These are phyloP conservation scores for Brasilioporus rufonigricans DNA, from an alignment of 768 basidiomycete genomes.

Conservation along the genomic window DNA sequence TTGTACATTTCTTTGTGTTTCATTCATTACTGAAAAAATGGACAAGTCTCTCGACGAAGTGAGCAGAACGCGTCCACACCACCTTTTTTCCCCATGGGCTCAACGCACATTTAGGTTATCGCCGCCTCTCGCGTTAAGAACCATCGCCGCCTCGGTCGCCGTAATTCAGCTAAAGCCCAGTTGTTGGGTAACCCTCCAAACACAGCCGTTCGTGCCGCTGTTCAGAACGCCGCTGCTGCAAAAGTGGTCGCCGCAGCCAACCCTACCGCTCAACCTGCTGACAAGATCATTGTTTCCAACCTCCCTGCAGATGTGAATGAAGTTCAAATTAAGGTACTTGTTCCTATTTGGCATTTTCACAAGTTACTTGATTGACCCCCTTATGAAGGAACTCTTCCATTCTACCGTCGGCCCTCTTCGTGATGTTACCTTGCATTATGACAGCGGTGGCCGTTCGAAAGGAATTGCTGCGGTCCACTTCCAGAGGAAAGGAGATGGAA, in stretches of 20 bases:
- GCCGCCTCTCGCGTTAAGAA: conserved; percentile 53
- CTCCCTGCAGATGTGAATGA: conserved; percentile 94
- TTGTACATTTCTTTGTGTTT: neutral
- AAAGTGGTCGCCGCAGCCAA: conserved; percentile 41
- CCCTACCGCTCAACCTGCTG: conserved; percentile 44
- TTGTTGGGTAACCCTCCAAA: conserved; percentile 56
- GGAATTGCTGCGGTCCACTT: conserved; percentile 89
- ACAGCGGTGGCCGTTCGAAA: conserved; percentile 82
- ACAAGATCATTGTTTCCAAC: conserved; percentile 96
- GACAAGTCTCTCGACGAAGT: conserved; percentile 87
- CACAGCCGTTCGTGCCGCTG: conserved; percentile 53
- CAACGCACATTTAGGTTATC: conserved; percentile 54
- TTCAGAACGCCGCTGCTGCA: conserved; percentile 40
- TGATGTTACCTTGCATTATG: conserved; percentile 84
- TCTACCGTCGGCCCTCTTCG: conserved; percentile 86
- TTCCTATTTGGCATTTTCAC: neutral
- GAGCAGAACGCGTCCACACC: conserved; percentile 21
- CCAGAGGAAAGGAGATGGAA: conserved; percentile 81
- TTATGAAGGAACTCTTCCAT: conserved; percentile 81
- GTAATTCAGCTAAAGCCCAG: conserved; percentile 50
- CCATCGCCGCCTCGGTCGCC: conserved; percentile 41
- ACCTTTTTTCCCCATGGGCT: conserved; percentile 4
- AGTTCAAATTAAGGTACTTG: conserved; percentile 82
- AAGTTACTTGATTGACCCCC: conserved; percentile 1
- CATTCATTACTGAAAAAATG: conserved; percentile 37